Percentiles rank a stretch among this genome's conserved stretches.
These are phyloP conservation scores for Leptosphaerulina australis DNA, from an alignment of 2,329 filamentous ascomycete species.

Conservation along the genomic window DNA sequence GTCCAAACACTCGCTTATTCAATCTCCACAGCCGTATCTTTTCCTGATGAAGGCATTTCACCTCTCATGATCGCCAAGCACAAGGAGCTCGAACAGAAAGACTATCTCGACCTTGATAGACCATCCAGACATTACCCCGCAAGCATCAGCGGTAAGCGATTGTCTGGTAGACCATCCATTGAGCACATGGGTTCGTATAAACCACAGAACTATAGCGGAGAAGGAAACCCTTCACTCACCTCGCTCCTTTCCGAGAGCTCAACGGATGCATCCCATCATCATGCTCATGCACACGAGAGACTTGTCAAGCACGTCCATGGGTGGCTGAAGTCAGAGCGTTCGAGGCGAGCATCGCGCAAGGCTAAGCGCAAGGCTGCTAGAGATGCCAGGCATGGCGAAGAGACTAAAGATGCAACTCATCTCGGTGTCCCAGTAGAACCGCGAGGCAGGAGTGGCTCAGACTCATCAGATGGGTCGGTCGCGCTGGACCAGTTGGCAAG, in stretches of 20 bases:
- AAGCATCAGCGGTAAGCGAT: conserved; percentile 50
- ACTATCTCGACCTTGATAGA: conserved; percentile 51
- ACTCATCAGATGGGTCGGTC: conserved; percentile 68
- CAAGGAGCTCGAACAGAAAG: conserved; percentile 53
- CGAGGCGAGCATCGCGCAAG: conserved; percentile 65
- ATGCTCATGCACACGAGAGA: conserved; percentile 40
- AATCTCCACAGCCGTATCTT: conserved; percentile 51
- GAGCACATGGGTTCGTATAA: conserved; percentile 39
- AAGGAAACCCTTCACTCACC: conserved; percentile 33
- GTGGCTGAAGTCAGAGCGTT: conserved; percentile 83
- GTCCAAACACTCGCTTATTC: conserved; percentile 33
- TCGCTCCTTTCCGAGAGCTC: conserved; percentile 42
- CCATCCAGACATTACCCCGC: conserved; percentile 45
- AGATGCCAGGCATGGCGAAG: conserved; percentile 27
- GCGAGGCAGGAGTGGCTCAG: conserved; percentile 58
- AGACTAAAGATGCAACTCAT: conserved; percentile 2
- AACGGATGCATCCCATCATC: conserved; percentile 25
- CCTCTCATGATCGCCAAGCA: conserved; percentile 54
- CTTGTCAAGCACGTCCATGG: conserved; percentile 76
- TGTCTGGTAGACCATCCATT: conserved; percentile 52
- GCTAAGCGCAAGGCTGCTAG: conserved; percentile 59
- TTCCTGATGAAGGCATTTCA: conserved; percentile 55
- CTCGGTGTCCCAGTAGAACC: neutral
- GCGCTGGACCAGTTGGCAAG: conserved; percentile 81
- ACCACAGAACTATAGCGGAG: conserved; percentile 17